These are phyloP conservation scores for Vicia faba DNA, from an alignment of 306 rosid genomes.

Conservation along the genomic window DNA sequence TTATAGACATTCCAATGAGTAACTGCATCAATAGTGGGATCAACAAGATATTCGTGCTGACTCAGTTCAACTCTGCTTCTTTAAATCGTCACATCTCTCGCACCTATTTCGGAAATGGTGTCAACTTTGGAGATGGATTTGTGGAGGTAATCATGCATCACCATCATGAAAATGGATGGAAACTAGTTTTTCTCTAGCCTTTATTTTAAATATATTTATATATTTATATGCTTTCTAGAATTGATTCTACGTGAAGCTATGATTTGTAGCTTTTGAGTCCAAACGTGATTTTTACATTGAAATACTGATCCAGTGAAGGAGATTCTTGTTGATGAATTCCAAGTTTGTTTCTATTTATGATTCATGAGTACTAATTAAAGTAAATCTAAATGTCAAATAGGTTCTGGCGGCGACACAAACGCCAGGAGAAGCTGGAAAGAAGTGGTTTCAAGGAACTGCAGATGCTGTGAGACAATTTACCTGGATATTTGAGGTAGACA, in stretches of 20 bases:
- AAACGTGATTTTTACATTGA: neutral
- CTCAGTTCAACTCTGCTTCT: slow-evolving; percentile 92
- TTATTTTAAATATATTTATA: neutral
- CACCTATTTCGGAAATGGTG: slow-evolving; percentile 81
- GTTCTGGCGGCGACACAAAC: slow-evolving; percentile 99
- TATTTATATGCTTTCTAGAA: no score
- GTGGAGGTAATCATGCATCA: slow-evolving; percentile 69
- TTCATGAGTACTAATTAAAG: slow-evolving; percentile 21
- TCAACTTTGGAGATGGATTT: slow-evolving; percentile 90
- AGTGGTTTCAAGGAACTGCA: slow-evolving; percentile 98
- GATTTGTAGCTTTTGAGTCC: no score
- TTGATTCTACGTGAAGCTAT: no score
- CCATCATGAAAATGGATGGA: slow-evolving; percentile 9
- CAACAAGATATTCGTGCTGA: slow-evolving; percentile 77
- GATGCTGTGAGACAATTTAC: slow-evolving; percentile 96
- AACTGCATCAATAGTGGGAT: slow-evolving; percentile 93
- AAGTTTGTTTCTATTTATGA: slow-evolving; percentile 26
- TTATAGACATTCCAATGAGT: slow-evolving; percentile 96
- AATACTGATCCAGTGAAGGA: slow-evolving; percentile 17
- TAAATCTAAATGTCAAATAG: slow-evolving; percentile 50
- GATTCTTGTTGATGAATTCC: slow-evolving; percentile 21
- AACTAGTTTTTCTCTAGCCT: neutral
- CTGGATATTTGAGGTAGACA: slow-evolving; percentile 91
- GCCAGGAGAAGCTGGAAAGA: slow-evolving; percentile 85
- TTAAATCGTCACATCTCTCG: slow-evolving; percentile 90